Evolutionary conservation across 108 stramenopile species (phyloP).

Genomic region (Asterionellopsis glacialis): DNA sequence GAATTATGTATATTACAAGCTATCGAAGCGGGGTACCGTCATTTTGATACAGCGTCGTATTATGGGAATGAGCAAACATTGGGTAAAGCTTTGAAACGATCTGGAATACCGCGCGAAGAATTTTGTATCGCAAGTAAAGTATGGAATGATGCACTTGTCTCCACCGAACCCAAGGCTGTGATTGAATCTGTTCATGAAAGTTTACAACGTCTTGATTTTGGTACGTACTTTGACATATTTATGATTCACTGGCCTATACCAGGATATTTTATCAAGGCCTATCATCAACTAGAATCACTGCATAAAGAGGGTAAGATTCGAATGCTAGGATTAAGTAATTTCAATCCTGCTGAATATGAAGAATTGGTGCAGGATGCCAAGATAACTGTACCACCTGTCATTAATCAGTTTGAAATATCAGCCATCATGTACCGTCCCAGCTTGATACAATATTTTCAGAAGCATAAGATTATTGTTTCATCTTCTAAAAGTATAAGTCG

Average conservation of each 20-base stretch:
- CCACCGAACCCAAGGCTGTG: conserved; percentile 73
- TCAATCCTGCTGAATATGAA: conserved; percentile 50
- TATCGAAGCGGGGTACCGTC: conserved; percentile 77
- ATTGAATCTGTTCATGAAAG: conserved; percentile 52
- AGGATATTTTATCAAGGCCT: conserved; percentile 72
- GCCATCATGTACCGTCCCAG: conserved; percentile 74
- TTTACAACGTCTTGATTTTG: conserved; percentile 73
- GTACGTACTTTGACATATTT: conserved; percentile 84
- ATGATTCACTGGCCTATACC: conserved; percentile 92
- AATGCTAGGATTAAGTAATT: too few species aligned
- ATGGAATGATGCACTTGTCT: conserved; percentile 54
- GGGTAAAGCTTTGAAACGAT: conserved; percentile 75
- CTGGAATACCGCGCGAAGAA: conserved; percentile 64
- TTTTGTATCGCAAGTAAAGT: conserved; percentile 88
- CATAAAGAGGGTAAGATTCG: conserved; percentile 53
- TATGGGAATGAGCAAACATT: conserved; percentile 91
- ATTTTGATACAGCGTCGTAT: conserved; percentile 91
- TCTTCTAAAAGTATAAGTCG: conserved; percentile 66
- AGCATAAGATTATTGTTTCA: conserved; percentile 75
- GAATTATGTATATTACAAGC: conserved; percentile 33
- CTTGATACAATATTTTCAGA: conserved; percentile 84
- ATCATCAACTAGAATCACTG: conserved; percentile 87
- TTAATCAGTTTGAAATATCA: conserved; percentile 62
- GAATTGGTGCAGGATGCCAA: conserved; percentile 73
- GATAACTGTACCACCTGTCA: conserved; percentile 73